Evolutionary conservation across 345 rosid species (phyloP), one percentile per base, ranked within the genome.

Genomic region (Camelina laxa): DNA sequence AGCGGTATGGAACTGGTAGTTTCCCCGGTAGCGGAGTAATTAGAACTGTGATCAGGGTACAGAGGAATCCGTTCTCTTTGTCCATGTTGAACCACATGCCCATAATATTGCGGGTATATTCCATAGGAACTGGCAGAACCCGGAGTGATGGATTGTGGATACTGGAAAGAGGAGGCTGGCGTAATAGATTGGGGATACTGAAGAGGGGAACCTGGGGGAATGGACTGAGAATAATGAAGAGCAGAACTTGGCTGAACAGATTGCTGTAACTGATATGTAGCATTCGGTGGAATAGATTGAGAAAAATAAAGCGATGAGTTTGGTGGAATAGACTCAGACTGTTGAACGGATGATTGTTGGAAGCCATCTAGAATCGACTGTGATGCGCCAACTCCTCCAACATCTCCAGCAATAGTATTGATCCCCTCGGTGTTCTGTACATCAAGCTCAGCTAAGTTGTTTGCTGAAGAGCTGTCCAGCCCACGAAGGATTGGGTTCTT

Each of bases 371-470:
- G 82, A 69, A 84, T 62, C 74, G 85, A 58, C 62, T 67, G 81
- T 27, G 86, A 79, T 75, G 74, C 45, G 57, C 83, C 74, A 65
- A 73, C 80, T 17, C 85, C 82, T 75, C 64, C 70, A 22, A 83
- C 44, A 51, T 71, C 80, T 67, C 75, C 60, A 45, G 49, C 81
- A 70, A 21, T 75, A 73, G 82, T 67, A 60, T 65, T 80, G 31
- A 70, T 58, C 42, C 67, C 85, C 72, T 81, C 83, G 9, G n/a
- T 74, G 71, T 80, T 79, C 62, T 65, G 65, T n/a, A 79, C 69
- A 65, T 78, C 92, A 30, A 84, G 75, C 61, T 77, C 93, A 65
- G 81, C 83, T 36, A 86, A 70, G 75, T 87, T 89, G 67, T 84
- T 86, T 53, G 82, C 83, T 15, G 87, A 86, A 72, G 82, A 80